Base-by-base conservation (phyloP, 345 rosid species). In the Xanthoceras sorbifolium region DNA sequence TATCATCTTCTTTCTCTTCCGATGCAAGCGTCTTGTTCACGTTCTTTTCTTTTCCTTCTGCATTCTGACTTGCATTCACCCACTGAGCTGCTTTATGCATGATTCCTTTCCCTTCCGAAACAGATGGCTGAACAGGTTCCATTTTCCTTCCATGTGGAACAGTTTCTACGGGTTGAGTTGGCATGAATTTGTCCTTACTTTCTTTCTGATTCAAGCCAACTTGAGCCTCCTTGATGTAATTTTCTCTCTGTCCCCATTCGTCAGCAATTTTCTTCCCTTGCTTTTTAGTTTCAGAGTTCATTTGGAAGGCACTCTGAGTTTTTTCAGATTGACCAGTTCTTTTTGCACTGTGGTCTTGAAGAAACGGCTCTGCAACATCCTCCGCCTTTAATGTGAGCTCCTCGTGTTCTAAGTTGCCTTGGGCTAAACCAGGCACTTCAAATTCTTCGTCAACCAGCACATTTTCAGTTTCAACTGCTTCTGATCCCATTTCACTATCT, bases 1-100 rank as follows among this genome's bases (percentile, higher is more conserved):
- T 87, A 72, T 87, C 94, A 48, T 77, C 62, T 80, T 88, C 92
- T 79, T 80, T 91, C 62, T 79, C 90, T 64, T 85, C 89, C 54
- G 81, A 57, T 73, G 71, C 28, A 20, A 23, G 74, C n/a, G 81
- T 83, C 57, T 73, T 82, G 67, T 72, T 64, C 29, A 78, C 22
- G 50, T 76, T 85, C 72, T 82, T 86, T 64, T 82, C 80, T 79
- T 81, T 87, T 73, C 78, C 83, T 74, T 82, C 89, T 3, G 64
- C 40, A 42, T 42, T 59, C 70, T 76, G 81, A 72, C 38, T 75
- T 28, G 57, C 71, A 77, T 79, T 70, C 62, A 81, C 85, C 59
- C 50, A 82, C 71, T 82, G 87, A 32, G 78, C 78, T 42, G 81
- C 75, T 85, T 70, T 69, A 22, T 73, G 80, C 48, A 63, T 55